Percentiles rank a stretch among this genome's conserved stretches.
Conservation (phyloP, 2,329 filamentous ascomycete species). For the Xylariales sp. region DNA sequence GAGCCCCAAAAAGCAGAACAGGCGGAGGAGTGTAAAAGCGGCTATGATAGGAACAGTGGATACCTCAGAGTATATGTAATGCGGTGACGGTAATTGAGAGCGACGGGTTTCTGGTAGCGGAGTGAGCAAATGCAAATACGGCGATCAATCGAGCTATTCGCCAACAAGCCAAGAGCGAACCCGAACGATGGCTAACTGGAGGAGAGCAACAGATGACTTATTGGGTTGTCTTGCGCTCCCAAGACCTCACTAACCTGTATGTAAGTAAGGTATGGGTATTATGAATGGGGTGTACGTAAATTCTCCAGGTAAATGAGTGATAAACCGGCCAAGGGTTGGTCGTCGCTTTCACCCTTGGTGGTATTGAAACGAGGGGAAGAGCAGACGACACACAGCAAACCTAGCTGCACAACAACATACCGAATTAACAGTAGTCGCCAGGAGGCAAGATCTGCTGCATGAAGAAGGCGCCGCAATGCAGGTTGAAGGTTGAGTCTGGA, state of each 20-base stretch:
- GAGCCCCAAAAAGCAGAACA: conserved; percentile 24
- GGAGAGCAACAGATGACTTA: no score
- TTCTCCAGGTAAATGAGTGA: no score
- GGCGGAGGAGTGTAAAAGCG: conserved; percentile 17
- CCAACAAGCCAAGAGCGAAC: no score
- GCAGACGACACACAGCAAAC: conserved; percentile 14
- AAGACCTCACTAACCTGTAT: no score
- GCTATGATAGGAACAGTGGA: conserved; percentile 11
- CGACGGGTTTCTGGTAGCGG: conserved; percentile 18
- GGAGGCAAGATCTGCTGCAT: conserved; percentile 18
- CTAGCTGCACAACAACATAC: conserved; percentile 14
- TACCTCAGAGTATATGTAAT: conserved; percentile 13
- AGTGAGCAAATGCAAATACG: conserved; percentile 26
- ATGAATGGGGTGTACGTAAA: no score
- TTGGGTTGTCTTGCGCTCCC: no score
- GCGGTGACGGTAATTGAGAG: conserved; percentile 19
- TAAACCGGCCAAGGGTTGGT: no score
- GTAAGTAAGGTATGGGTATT: no score
- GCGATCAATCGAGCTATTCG: no score
- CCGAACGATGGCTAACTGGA: no score
- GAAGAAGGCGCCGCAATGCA: conserved; percentile 22
- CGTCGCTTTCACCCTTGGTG: no score
- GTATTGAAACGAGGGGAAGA: not conserved
- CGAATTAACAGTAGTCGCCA: conserved; percentile 16
- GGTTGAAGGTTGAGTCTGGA: conserved; percentile 21